Evolutionary conservation across 345 rosid species (phyloP).

Genomic region (Xanthoceras sorbifolium): DNA sequence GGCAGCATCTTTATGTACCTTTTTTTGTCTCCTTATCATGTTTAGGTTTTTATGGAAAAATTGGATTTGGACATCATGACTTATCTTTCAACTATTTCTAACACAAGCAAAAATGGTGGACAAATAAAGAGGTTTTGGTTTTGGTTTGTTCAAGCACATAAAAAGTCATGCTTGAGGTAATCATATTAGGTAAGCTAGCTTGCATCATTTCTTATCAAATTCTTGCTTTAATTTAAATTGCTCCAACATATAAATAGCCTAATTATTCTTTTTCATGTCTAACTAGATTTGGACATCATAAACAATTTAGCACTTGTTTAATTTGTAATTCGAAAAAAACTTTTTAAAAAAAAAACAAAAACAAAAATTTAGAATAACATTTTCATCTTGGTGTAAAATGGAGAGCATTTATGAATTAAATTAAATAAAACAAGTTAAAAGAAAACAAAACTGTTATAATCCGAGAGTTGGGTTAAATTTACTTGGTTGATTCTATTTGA

Average conservation of each 20-base stretch:
- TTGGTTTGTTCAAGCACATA: constrained; percentile 1
- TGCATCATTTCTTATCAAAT: neutral
- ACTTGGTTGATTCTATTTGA: no score
- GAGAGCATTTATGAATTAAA: no score
- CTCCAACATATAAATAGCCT: neutral
- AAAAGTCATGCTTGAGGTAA: neutral
- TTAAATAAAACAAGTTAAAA: no score
- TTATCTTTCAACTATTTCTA: neutral
- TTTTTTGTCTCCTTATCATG: neutral
- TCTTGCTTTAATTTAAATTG: neutral
- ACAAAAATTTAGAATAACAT: no score
- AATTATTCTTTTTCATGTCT: neutral
- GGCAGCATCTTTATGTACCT: neutral
- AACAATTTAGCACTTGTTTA: neutral
- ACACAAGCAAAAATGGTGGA: neutral
- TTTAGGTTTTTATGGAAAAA: constrained; percentile 24
- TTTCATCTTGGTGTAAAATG: no score
- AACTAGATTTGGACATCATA: neutral
- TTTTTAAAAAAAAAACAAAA: no score
- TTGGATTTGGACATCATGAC: neutral
- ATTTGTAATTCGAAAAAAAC: no score
- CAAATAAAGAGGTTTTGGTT: constrained; percentile 13
- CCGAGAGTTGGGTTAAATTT: no score
- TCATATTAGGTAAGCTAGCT: neutral
- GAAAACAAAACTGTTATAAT: no score